Evolutionary conservation across 2,329 filamentous ascomycete genomes (phyloP).

Genomic region (Moelleriella libera): DNA sequence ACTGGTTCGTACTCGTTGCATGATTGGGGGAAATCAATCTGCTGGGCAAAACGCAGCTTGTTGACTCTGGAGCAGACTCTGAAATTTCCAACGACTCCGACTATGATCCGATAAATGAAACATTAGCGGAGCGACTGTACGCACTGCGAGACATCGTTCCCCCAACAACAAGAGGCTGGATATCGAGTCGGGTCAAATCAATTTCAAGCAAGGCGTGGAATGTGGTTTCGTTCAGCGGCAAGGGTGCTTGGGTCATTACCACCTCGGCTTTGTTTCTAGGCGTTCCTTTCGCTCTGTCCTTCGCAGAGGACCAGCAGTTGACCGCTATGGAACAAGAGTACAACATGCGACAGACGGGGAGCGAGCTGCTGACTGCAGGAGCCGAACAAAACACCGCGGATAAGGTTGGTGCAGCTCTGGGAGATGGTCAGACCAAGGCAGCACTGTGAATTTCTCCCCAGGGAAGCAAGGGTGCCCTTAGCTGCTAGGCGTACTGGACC

Average conservation of each 20-base stretch:
- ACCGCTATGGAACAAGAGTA: slow-evolving; percentile 97
- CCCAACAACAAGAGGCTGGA: slow-evolving; percentile 54
- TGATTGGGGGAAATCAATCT: no score
- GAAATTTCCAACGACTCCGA: slow-evolving; percentile 74
- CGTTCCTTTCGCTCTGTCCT: slow-evolving; percentile 85
- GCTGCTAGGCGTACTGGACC: neutral
- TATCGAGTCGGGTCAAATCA: slow-evolving; percentile 46
- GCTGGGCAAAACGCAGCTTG: no score
- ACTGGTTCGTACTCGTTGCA: slow-evolving; percentile 47
- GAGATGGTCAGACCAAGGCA: slow-evolving; percentile 29
- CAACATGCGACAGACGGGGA: slow-evolving; percentile 84
- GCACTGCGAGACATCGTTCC: slow-evolving; percentile 67
- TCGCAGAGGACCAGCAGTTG: slow-evolving; percentile 91
- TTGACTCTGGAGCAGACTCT: slow-evolving; percentile 41
- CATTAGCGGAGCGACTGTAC: slow-evolving; percentile 52
- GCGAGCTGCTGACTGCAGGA: slow-evolving; percentile 48
- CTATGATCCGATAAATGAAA: slow-evolving; percentile 43
- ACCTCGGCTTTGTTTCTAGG: slow-evolving; percentile 81
- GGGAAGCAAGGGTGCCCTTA: no score
- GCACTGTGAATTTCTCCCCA: slow-evolving; percentile 26
- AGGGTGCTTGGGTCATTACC: slow-evolving; percentile 80
- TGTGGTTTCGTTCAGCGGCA: slow-evolving; percentile 60
- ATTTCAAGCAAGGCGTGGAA: slow-evolving; percentile 33
- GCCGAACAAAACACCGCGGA: slow-evolving; percentile 30
- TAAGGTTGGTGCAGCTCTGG: slow-evolving; percentile 34